These are phyloP conservation scores for Erodium maritimum DNA, from an alignment of 345 rosid genomes.

Conservation along the genomic window DNA sequence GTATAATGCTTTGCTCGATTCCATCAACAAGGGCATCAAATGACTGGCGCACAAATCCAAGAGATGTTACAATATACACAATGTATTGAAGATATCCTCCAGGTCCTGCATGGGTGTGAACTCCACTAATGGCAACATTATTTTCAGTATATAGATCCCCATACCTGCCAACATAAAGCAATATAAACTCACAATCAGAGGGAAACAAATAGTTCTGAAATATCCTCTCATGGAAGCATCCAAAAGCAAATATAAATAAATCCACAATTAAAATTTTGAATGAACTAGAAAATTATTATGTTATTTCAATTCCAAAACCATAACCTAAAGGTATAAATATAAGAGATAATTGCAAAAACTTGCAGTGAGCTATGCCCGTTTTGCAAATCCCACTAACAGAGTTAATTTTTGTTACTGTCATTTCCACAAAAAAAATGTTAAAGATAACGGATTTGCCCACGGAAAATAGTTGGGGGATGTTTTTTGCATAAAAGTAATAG, in stretches of 20 bases:
- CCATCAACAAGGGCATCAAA: conserved; percentile 94
- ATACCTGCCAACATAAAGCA: conserved; percentile 42
- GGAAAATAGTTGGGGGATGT: too few species aligned
- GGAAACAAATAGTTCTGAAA: background rate
- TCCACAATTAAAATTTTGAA: background rate
- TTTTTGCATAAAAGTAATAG: too few species aligned
- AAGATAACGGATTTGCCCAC: too few species aligned
- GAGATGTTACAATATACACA: conserved; percentile 74
- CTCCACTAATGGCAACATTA: conserved; percentile 89
- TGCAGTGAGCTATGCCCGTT: too few species aligned
- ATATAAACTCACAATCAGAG: background rate
- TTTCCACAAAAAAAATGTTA: too few species aligned
- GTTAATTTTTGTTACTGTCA: too few species aligned
- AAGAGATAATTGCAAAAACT: too few species aligned
- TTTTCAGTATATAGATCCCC: conserved; percentile 73
- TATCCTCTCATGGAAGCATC: background rate
- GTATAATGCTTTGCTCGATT: conserved; percentile 71
- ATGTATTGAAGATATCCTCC: conserved; percentile 96
- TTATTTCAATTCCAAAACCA: background rate
- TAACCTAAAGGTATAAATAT: conserved; percentile 1
- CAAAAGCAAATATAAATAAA: too few species aligned
- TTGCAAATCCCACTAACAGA: too few species aligned
- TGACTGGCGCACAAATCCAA: conserved; percentile 90
- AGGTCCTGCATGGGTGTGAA: conserved; percentile 96
- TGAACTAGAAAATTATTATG: background rate